A percentile compares a stretch with the other conserved stretches of the same genome.
These are phyloP conservation scores for Brassica balearica DNA, from an alignment of 441 rosid genomes.

Conservation along the genomic window DNA sequence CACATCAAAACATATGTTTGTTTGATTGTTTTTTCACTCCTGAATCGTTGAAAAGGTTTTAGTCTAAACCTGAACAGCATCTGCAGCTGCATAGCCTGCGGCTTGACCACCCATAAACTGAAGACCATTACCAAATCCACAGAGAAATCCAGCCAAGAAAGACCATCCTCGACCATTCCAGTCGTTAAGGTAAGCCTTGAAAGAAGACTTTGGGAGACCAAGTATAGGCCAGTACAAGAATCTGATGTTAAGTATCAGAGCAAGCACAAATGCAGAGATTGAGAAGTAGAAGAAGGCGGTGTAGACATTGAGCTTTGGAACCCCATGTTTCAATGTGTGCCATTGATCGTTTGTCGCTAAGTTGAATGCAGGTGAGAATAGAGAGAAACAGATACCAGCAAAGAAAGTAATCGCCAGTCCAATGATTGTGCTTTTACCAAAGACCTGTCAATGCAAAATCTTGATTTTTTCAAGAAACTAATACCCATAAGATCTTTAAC, in stretches of 20 bases:
- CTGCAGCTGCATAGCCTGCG: conserved; percentile 93
- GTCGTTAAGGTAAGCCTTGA: conserved; percentile 69
- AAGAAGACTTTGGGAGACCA: conserved; percentile 65
- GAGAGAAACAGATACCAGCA: conserved; percentile 85
- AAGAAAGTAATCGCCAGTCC: conserved; percentile 78
- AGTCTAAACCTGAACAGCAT: conserved; percentile 79
- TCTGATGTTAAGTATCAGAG: conserved; percentile 63
- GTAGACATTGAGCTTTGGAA: conserved; percentile 73
- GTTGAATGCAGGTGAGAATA: conserved; percentile 95
- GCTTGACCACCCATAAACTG: conserved; percentile 96
- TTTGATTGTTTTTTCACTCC: background rate
- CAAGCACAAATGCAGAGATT: conserved; percentile 68
- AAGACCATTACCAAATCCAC: conserved; percentile 89
- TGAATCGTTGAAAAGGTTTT: background rate
- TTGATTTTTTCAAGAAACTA: background rate
- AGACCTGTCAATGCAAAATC: conserved; percentile 56
- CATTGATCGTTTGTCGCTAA: conserved; percentile 94
- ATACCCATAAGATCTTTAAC: background rate
- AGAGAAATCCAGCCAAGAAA: conserved; percentile 74
- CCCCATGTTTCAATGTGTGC: conserved; percentile 72
- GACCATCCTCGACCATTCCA: conserved; percentile 96
- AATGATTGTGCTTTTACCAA: conserved; percentile 72
- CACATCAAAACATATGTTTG: background rate
- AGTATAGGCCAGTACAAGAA: conserved; percentile 75
- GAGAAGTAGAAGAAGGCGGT: conserved; percentile 95